Evolutionary conservation across 441 rosid genomes (phyloP), one percentile per base, ranked within the genome.

Genomic region (Mallotus repandus): DNA sequence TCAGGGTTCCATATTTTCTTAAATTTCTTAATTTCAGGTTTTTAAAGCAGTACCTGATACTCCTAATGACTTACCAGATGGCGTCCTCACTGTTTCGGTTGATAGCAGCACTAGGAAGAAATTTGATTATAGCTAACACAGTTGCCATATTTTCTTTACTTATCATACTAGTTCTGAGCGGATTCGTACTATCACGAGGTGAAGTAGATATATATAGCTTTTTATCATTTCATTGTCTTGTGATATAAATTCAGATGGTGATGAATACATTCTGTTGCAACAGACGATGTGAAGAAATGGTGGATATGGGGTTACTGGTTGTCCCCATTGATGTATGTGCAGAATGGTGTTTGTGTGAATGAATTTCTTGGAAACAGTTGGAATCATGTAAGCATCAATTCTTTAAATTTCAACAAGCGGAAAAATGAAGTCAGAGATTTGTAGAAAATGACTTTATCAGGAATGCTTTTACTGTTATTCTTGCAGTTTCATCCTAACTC

Each of bases 221-320:
- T 63, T 19, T 53, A 15, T 62, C 63, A 60, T 29, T 55, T 41
- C 65, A n/a, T 4, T 43, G 15, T 11, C 18, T 46, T 63, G 57
- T 22, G 16, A 45, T 21, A 59, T 52, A 49, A 65, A 63, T 52
- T 69, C 63, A 71, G 74, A 74, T 38, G 46, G n/a, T 45, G 58
- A 78, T 72, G 14, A 10, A 7, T 58, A 18, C 60, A 16, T 52
- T 69, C 19, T 66, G 55, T 78, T 72, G 56, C 55, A 58, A 48
- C 82, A 89, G 94, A 78, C 18, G 58, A 90, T 68, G 82, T 90
- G 21, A 86, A 85, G 86, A 81, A 72, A 70, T 90, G 91, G 92
- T 90, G 91, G 95, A 41, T 83, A 74, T 90, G 92, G 92, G 92
- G 89, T 48, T 90, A 88, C 63, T 90, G 95, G 92, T 13, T 78